A percentile compares a stretch with the other conserved stretches of the same genome.
Conservation (phyloP, 2,329 filamentous ascomycete species). For the Fusarium sacchari region DNA sequence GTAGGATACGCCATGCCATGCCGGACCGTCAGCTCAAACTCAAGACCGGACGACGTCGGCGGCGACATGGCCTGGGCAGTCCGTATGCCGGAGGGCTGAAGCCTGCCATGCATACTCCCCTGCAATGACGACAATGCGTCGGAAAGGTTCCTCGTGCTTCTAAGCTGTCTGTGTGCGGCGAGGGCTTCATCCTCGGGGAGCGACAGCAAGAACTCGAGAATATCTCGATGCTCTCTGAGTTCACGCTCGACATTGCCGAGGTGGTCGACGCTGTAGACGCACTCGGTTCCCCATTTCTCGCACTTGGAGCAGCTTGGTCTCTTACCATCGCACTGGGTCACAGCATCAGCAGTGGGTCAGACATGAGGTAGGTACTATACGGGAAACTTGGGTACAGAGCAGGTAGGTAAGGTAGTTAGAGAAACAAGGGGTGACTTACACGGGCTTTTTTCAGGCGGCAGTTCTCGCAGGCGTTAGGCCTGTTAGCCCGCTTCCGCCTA, state of each 20-base stretch:
- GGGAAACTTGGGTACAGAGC: neutral
- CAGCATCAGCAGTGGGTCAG: slow-evolving; percentile 14
- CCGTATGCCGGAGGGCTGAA: slow-evolving; percentile 16
- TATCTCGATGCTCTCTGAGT: slow-evolving; percentile 22
- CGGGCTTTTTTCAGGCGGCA: slow-evolving; percentile 29
- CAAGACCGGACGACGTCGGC: slow-evolving; percentile 25
- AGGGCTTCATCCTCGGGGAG: slow-evolving; percentile 12
- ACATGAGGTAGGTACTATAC: neutral
- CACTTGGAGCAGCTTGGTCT: slow-evolving; percentile 25
- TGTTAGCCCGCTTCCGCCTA: slow-evolving; percentile 17
- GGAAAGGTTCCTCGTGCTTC: neutral
- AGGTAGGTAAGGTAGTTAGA: neutral
- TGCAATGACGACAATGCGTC: slow-evolving; percentile 17
- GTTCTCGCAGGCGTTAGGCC: slow-evolving; percentile 28
- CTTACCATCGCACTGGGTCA: slow-evolving; percentile 18
- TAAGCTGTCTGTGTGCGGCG: slow-evolving; percentile 3
- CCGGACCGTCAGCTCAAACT: slow-evolving; percentile 35
- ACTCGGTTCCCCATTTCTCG: slow-evolving; percentile 13
- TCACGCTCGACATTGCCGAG: slow-evolving; percentile 19
- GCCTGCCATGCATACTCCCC: slow-evolving; percentile 25
- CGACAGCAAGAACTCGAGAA: slow-evolving; percentile 18
- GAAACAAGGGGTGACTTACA: slow-evolving; percentile 8
- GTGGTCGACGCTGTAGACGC: slow-evolving; percentile 22
- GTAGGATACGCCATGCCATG: slow-evolving; percentile 29
- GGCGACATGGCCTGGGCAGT: slow-evolving; percentile 18